A percentile compares a stretch with the other conserved stretches of the same genome.
Evolutionary conservation across 805 yeast genomes (phyloP).

Genomic region (Saccharomycopsis lassenensis): DNA sequence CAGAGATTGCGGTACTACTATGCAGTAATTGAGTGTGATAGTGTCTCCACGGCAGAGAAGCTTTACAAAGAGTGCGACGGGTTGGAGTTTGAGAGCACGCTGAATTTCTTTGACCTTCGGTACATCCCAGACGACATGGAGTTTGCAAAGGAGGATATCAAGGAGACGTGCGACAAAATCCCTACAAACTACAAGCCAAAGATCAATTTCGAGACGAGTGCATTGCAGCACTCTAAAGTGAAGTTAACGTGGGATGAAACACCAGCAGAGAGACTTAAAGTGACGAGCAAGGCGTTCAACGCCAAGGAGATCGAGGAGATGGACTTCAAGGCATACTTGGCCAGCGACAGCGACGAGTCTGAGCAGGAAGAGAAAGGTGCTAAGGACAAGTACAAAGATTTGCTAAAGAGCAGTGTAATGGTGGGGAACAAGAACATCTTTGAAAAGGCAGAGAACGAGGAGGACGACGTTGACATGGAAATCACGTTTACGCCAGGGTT

Average conservation of each 20-base stretch:
- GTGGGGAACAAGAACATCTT: conserved; percentile 28
- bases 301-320: conserved; percentile 81
- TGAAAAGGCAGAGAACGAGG: conserved; percentile 31
- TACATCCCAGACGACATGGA: conserved; percentile 90
- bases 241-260: conserved; percentile 98
- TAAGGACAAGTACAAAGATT: conserved; percentile 50
- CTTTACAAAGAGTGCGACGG: conserved; percentile 89
- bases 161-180: conserved; percentile 59
- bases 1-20: conserved; percentile 89
- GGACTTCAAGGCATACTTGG: conserved; percentile 89
- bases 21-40: conserved; percentile 81
- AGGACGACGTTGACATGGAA: conserved; percentile 81
- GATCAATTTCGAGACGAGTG: conserved; percentile 76
- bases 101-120: conserved; percentile 85
- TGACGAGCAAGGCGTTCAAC: conserved; percentile 72
- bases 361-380: conserved; percentile 33
- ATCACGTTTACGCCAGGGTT: conserved; percentile 90
- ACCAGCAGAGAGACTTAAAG: conserved; percentile 72
- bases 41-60: conserved; percentile 53
- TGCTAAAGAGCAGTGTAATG: conserved; percentile 35
- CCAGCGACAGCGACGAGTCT: conserved; percentile 58
- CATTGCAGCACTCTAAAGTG: conserved; percentile 91
- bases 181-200: conserved; percentile 76
- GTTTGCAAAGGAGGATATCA: conserved; percentile 59
- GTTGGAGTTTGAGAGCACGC: conserved; percentile 90